Evolutionary conservation across 805 yeast species (phyloP).

Genomic region (Torulaspora gathmanii): DNA sequence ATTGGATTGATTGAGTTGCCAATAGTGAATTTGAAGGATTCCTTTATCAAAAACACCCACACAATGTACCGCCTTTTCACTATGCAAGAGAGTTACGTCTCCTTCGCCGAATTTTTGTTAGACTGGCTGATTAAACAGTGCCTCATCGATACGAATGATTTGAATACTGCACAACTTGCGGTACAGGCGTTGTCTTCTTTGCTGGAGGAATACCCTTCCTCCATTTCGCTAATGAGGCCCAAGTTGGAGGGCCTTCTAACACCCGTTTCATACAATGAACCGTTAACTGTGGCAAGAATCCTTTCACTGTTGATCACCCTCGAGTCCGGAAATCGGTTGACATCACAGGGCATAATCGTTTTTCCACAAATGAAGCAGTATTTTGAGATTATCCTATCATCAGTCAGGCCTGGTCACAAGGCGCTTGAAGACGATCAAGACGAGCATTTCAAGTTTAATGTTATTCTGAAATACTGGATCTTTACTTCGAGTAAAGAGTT

Average conservation of each 20-base stretch:
- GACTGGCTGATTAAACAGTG: slow-evolving; percentile 25
- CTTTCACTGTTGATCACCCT: slow-evolving; percentile 6
- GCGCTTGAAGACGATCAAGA: neutral
- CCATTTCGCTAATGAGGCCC: neutral
- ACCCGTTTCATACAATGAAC: neutral
- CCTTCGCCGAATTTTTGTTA: slow-evolving; percentile 15
- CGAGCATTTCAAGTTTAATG: slow-evolving; percentile 21
- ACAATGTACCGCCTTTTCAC: slow-evolving; percentile 23
- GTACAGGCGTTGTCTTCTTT: slow-evolving; percentile 3
- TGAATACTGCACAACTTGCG: slow-evolving; percentile 14
- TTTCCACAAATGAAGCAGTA: neutral
- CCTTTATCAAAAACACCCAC: slow-evolving; percentile 40
- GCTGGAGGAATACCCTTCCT: neutral
- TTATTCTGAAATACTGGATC: slow-evolving; percentile 21
- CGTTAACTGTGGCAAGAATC: neutral
- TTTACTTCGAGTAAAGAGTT: slow-evolving; percentile 5
- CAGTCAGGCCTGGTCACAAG: slow-evolving; percentile 1
- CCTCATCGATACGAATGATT: slow-evolving; percentile 20
- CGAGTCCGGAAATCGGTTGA: neutral
- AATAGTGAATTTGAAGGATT: slow-evolving; percentile 43
- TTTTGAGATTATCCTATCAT: neutral
- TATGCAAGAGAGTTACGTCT: slow-evolving; percentile 16
- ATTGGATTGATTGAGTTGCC: slow-evolving; percentile 55
- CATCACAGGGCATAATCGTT: neutral
- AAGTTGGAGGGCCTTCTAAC: neutral